Conservation (phyloP, 106 monocot genomes). For the Amphibolis antarctica region DNA sequence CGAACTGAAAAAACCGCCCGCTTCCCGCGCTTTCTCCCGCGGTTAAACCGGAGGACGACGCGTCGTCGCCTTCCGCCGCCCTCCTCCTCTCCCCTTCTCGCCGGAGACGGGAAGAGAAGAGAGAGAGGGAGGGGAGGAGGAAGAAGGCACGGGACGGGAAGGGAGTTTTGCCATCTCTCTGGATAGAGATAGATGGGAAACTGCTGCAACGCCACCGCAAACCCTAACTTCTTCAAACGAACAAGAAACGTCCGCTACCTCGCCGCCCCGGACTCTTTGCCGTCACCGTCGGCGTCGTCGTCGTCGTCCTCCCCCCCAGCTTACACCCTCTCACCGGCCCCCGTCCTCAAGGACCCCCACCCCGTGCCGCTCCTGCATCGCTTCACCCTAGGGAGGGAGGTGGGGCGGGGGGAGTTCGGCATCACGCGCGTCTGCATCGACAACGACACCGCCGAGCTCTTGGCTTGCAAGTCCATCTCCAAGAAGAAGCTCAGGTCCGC, state of each 20-base stretch:
- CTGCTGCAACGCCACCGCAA: slow-evolving; percentile 16
- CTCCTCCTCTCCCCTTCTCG: background rate
- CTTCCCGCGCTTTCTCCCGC: too few species aligned
- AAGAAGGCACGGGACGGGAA: background rate
- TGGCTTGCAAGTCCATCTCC: slow-evolving; percentile 95
- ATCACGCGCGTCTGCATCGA: slow-evolving; percentile 77
- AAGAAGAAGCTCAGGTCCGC: slow-evolving; percentile 82
- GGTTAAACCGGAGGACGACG: background rate
- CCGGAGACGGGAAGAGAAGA: background rate
- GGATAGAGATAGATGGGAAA: slow-evolving; percentile 27
- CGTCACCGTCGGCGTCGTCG: background rate
- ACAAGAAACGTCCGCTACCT: background rate
- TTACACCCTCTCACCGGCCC: background rate
- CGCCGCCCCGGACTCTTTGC: slow-evolving; percentile 3
- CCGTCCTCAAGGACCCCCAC: background rate
- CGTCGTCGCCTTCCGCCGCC: background rate
- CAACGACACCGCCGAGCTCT: slow-evolving; percentile 32
- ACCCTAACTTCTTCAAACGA: background rate
- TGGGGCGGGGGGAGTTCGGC: slow-evolving; percentile 81
- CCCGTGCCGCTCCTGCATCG: slow-evolving; percentile 6
- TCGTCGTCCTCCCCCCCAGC: background rate
- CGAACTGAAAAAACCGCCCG: too few species aligned
- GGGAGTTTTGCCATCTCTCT: too few species aligned
- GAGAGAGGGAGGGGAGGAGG: background rate
- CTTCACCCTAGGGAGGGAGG: slow-evolving; percentile 48